phyloP scores from a whole-genome alignment of 2,329 filamentous ascomycete species.

The Parascedosporium putredinis region DNA sequence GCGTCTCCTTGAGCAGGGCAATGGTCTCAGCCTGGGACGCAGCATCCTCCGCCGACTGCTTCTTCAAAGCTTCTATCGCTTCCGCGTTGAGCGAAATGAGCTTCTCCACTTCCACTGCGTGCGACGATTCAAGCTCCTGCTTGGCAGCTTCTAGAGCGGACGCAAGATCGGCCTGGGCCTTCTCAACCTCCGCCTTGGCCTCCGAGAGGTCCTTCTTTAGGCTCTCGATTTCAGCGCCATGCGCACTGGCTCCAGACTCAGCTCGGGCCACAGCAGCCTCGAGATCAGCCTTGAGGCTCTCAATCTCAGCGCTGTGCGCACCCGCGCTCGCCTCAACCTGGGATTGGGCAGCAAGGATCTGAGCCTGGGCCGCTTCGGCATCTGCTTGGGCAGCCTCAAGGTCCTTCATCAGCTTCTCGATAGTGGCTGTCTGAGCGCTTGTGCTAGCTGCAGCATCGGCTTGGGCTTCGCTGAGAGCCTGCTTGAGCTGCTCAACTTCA shows the following conservation, averaged over 20 bases:
- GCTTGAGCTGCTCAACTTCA: slow-evolving; percentile 21
- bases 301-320: slow-evolving; percentile 23
- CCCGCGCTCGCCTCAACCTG: slow-evolving; percentile 17
- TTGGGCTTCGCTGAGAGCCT: slow-evolving; percentile 25
- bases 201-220: slow-evolving; percentile 19
- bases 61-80: slow-evolving; percentile 28
- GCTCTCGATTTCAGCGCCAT: slow-evolving; percentile 23
- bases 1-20: slow-evolving; percentile 16
- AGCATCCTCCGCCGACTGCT: slow-evolving; percentile 25
- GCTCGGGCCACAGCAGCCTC: slow-evolving; percentile 16
- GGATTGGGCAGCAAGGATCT: slow-evolving; percentile 17
- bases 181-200: slow-evolving; percentile 21
- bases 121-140: slow-evolving; percentile 31
- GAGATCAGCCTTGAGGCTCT: slow-evolving; percentile 22
- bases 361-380: neutral
- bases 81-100: slow-evolving; percentile 31
- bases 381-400: slow-evolving; percentile 19
- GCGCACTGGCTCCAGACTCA: slow-evolving; percentile 20
- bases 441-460: slow-evolving; percentile 24
- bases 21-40: slow-evolving; percentile 33
- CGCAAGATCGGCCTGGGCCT: slow-evolving; percentile 23
- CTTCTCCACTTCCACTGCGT: slow-evolving; percentile 37
- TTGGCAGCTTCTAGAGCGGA: slow-evolving; percentile 27
- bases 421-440: slow-evolving; percentile 22
- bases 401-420: slow-evolving; percentile 23